These are phyloP conservation scores for Malus hybrid DNA, from an alignment of 331 rosid species.

Conservation along the genomic window DNA sequence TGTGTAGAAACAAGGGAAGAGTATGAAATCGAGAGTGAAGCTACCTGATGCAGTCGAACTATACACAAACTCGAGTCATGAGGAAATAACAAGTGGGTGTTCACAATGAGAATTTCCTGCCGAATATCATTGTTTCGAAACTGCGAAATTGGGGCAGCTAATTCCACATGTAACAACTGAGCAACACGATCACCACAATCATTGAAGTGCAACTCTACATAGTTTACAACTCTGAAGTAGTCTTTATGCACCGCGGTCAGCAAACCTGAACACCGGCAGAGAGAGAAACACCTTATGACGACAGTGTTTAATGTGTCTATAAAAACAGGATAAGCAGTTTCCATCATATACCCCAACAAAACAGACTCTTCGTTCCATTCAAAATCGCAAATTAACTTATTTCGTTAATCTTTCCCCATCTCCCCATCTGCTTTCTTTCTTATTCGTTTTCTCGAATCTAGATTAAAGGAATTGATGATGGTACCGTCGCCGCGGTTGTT, in stretches of 20 bases:
- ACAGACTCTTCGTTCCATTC: not conserved
- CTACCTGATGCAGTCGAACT: constrained; percentile 78
- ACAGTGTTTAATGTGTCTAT: not conserved
- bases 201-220: constrained; percentile 68
- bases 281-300: constrained; percentile 4
- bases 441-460: not conserved
- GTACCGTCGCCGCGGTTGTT: constrained; percentile 96
- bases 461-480: not conserved
- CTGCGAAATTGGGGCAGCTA: constrained; percentile 40
- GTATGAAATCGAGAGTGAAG: constrained; percentile 1
- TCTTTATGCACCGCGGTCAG: constrained; percentile 82
- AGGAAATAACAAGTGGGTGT: constrained; percentile 89
- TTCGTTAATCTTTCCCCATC: not conserved
- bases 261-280: constrained; percentile 48
- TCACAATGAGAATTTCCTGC: constrained; percentile 85
- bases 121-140: constrained; percentile 39
- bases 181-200: constrained; percentile 96
- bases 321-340: not conserved
- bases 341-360: not conserved
- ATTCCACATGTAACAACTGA: constrained; percentile 79
- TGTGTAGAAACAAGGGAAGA: not conserved
- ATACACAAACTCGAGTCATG: constrained; percentile 80
- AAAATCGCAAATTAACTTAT: not conserved
- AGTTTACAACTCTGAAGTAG: constrained; percentile 60
- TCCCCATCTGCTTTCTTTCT: not conserved